Evolutionary conservation across 1,284 basidiomycete genomes (phyloP).

Genomic region (Ustilago shanxiensis): DNA sequence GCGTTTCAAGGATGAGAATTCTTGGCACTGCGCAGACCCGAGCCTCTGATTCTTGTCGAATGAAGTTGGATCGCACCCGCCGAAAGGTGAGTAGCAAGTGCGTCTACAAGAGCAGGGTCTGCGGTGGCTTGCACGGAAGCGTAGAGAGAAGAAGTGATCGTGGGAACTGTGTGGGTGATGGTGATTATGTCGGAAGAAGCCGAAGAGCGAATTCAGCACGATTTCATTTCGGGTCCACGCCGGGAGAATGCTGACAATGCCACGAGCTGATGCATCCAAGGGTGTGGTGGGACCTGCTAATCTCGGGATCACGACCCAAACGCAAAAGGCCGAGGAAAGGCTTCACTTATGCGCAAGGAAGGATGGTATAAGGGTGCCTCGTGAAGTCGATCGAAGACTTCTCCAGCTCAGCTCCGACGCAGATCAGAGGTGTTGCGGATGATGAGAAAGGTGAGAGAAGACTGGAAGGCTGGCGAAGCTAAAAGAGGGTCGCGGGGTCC

Average conservation of each 20-base stretch:
- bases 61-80: not conserved
- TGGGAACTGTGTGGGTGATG: not conserved
- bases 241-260: conserved; percentile 11
- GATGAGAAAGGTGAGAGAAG: not conserved
- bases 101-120: not conserved
- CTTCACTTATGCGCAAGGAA: not conserved
- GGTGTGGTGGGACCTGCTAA: not conserved
- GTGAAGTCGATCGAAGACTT: too few species aligned
- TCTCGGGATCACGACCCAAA: not conserved
- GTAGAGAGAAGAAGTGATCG: not conserved
- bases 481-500: not conserved
- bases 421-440: not conserved
- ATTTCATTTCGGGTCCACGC: conserved; percentile 23
- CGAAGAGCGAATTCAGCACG: conserved; percentile 16
- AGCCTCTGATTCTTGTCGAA: not conserved
- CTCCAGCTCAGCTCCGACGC: too few species aligned
- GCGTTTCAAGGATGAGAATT: not conserved
- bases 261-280: conserved; percentile 1
- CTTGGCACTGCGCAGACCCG: not conserved
- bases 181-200: not conserved
- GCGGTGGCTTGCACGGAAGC: not conserved
- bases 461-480: not conserved
- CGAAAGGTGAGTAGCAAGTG: not conserved
- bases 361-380: too few species aligned
- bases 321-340: not conserved